Evolutionary conservation across 1,284 basidiomycete genomes (phyloP), one percentile per base, ranked within the genome.

Genomic region (Thecaphora frezii): DNA sequence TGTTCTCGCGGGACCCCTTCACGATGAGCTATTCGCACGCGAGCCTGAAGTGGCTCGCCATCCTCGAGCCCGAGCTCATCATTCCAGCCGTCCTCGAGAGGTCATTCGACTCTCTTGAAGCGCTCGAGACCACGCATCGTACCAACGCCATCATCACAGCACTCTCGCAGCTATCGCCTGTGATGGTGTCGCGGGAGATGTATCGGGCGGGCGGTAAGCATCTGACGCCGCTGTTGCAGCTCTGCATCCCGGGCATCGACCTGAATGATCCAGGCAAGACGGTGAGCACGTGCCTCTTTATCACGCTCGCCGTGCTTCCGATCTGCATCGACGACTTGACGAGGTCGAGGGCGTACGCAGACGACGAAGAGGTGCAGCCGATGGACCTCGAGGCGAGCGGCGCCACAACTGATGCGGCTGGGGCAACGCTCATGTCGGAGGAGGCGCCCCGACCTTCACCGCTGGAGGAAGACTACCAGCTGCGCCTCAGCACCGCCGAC

Each of bases 201-300:
- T 97, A 83, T 72, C 82, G 88, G 8, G 87, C 89, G 3, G 94
- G 93, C 1, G 89, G 92, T 79, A 93, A 90, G 76, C 89, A 92
- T 76, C 82, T 97, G 30, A 82, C 93, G 2, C 91, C 93, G 21
- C 84, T 98, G 21, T 84, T 98, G 52, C 91, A 96, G 69, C 82
- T 97, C 33, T 91, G 89, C 62, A 82, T 97, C 39, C 93, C 94
- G 16, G 92, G 92, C 5, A 91, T 96, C 60, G 92, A 94, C 80
- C 79, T 94, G 85, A 97, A 97, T 79, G 93, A 97, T 66, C 91
- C 93, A 0, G 83, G 85, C 65, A 97, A 97, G 83, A 97, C 93
- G 2, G 83, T 92, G 62, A 65, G 59, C 61, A 85, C 89, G 0
- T 86, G 88, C 8, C 86, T 87, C 81, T 89, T 91, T 71, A 89